phyloP scores from a whole-genome alignment of 2,329 filamentous ascomycete species.

The Curvularia sp. region DNA sequence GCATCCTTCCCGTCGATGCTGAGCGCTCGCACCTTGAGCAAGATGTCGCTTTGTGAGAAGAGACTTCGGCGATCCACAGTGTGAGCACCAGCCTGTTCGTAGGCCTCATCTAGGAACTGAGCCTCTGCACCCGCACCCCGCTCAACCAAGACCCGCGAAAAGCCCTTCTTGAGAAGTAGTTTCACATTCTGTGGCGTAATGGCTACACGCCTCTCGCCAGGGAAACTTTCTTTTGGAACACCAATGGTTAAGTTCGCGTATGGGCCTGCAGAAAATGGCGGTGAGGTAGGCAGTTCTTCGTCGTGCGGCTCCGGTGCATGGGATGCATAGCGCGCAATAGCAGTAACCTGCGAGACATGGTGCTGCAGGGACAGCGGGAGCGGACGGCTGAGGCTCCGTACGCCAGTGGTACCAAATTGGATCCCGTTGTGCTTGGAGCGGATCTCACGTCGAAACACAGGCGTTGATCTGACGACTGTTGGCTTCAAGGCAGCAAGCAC shows the following conservation, averaged over 20 bases:
- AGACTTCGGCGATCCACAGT: constrained; percentile 73
- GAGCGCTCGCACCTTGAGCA: constrained; percentile 84
- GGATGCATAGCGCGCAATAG: constrained; percentile 42
- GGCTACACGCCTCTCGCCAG: constrained; percentile 81
- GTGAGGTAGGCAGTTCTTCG: constrained; percentile 45
- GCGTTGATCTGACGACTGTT: constrained; percentile 27
- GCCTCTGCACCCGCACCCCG: constrained; percentile 79
- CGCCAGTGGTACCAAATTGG: constrained; percentile 27
- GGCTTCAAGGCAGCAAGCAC: constrained; percentile 29
- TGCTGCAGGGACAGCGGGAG: constrained; percentile 42
- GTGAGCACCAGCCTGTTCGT: constrained; percentile 78
- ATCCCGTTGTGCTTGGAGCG: constrained; percentile 21
- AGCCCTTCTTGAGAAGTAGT: constrained; percentile 84
- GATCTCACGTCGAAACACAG: constrained; percentile 30
- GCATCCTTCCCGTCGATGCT: constrained; percentile 63
- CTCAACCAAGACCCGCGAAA: constrained; percentile 77
- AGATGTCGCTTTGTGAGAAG: constrained; percentile 77
- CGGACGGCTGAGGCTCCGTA: constrained; percentile 36
- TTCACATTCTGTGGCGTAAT: constrained; percentile 84
- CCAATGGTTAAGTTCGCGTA: constrained; percentile 78
- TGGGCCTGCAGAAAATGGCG: constrained; percentile 56
- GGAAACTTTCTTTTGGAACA: constrained; percentile 78
- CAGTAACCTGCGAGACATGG: constrained; percentile 34
- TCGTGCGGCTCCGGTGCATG: constrained; percentile 45
- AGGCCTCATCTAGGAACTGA: constrained; percentile 78